Evolutionary conservation across 148 eudicot species (phyloP).

Genomic region (Limonium bicolor): DNA sequence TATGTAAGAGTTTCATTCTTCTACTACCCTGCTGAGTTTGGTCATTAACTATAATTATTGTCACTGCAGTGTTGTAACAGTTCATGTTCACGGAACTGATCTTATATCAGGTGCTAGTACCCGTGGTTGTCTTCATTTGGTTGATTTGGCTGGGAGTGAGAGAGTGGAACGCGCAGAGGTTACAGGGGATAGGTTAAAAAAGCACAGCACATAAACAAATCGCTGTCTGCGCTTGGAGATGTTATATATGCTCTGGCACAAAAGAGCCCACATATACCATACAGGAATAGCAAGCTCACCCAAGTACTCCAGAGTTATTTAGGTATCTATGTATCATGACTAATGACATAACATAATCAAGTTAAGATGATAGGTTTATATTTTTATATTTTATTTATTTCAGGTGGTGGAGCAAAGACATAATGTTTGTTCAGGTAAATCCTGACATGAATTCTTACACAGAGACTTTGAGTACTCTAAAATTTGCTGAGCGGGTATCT

Average conservation of each 20-base stretch:
- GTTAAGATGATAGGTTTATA: neutral
- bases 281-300: conserved; percentile 11
- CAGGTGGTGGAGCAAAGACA: conserved; percentile 12
- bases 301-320: conserved; percentile 9
- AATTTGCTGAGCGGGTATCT: conserved; percentile 12
- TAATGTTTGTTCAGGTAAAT: conserved; percentile 12
- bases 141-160: conserved; percentile 13
- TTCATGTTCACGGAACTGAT: conserved; percentile 12
- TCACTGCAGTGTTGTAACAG: conserved; percentile 5
- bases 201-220: conserved; percentile 11
- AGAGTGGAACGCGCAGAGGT: conserved; percentile 9
- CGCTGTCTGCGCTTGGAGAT: conserved; percentile 11
- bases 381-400: neutral
- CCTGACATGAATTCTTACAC: conserved; percentile 6
- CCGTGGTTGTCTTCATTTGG: conserved; percentile 10
- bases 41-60: neutral
- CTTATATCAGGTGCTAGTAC: conserved; percentile 2
- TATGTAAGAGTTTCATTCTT: neutral
- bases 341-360: neutral
- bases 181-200: conserved; percentile 7
- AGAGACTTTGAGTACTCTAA: conserved; percentile 10
- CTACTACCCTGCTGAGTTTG: neutral
- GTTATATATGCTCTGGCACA: conserved; percentile 10
- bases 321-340: neutral
- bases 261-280: conserved; percentile 9